Percentiles rank a stretch among this genome's conserved stretches.
Conservation (phyloP, 805 yeast species). For the Pichia deserticola region DNA sequence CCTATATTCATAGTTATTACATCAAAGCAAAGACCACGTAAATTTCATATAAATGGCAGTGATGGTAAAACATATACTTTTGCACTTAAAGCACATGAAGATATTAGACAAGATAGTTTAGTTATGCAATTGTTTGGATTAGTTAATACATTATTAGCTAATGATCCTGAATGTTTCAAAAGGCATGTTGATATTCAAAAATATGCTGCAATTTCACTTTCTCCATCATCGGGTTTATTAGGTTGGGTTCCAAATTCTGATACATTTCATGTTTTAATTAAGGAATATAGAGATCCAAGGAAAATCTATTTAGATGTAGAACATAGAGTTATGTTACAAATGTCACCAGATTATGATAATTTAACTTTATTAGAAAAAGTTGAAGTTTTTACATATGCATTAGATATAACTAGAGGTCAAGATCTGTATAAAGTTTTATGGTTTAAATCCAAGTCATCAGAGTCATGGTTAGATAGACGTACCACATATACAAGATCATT, state of each 20-base stretch:
- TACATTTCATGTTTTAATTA: conserved; percentile 87
- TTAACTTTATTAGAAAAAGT: conserved; percentile 85
- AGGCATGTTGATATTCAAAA: conserved; percentile 90
- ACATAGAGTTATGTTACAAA: conserved; percentile 91
- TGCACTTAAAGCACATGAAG: conserved; percentile 91
- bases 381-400: conserved; percentile 92
- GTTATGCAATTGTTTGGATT: conserved; percentile 97
- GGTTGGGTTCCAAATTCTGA: conserved; percentile 99
- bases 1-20: conserved; percentile 81
- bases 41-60: conserved; percentile 69
- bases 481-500: conserved; percentile 92
- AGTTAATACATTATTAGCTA: conserved; percentile 80
- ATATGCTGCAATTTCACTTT: conserved; percentile 88
- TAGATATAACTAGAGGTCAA: conserved; percentile 93
- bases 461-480: conserved; percentile 95
- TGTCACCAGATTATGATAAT: conserved; percentile 95
- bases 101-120: conserved; percentile 91
- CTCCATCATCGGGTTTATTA: conserved; percentile 92
- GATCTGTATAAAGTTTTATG: conserved; percentile 92
- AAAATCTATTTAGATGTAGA: conserved; percentile 87
- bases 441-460: conserved; percentile 93
- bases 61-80: conserved; percentile 89
- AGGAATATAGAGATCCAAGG: conserved; percentile 87
- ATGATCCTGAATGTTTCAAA: conserved; percentile 93
- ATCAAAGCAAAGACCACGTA: conserved; percentile 94